Evolutionary conservation across 1,284 basidiomycete species (phyloP).

Genomic region (Calocybe gambosa): DNA sequence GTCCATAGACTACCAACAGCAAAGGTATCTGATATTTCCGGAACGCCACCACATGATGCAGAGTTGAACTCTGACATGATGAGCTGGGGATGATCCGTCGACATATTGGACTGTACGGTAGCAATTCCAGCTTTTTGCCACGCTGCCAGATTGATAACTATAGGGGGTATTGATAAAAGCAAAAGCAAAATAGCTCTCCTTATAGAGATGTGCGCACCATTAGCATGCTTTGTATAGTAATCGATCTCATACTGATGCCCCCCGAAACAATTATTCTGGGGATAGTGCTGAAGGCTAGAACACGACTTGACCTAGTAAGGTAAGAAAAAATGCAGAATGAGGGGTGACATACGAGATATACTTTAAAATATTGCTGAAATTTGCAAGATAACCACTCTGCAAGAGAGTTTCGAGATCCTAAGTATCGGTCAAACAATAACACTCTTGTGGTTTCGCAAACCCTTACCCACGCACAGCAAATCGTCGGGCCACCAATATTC

Average conservation of each 20-base stretch:
- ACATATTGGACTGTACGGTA: conserved; percentile 21
- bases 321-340: background rate
- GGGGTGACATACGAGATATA: conserved; percentile 35
- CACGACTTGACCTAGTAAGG: background rate
- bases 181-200: background rate
- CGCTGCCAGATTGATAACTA: conserved; percentile 32
- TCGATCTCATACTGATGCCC: conserved; percentile 24
- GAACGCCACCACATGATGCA: conserved; percentile 57
- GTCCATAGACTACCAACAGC: conserved; percentile 57
- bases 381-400: conserved; percentile 34
- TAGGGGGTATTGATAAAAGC: background rate
- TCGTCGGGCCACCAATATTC: conserved; percentile 41
- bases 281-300: conserved; percentile 32
- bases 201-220: conserved; percentile 22
- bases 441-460: background rate
- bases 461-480: conserved; percentile 45
- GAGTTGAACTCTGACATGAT: conserved; percentile 66
- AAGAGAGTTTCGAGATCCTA: conserved; percentile 36
- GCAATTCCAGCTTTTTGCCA: conserved; percentile 40
- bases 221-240: conserved; percentile 33
- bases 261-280: conserved; percentile 30
- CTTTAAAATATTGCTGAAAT: conserved; percentile 34
- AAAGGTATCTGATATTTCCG: conserved; percentile 51
- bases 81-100: conserved; percentile 27
- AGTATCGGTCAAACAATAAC: background rate